Percentiles rank a stretch among this genome's conserved stretches.
Conservation (phyloP, 805 yeast genomes). For the Candida glaebosa region DNA sequence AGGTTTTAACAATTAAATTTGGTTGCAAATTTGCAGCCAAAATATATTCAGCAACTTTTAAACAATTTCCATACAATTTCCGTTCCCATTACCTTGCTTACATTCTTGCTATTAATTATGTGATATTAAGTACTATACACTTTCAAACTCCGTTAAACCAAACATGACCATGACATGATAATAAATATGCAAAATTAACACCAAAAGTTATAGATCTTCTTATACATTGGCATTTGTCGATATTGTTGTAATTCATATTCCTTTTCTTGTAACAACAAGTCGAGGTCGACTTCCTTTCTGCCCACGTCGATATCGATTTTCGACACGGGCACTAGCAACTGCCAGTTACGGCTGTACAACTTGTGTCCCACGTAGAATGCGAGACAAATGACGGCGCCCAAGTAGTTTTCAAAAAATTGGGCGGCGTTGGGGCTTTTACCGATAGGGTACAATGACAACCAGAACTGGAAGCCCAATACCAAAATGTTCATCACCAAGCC, state of each 20-base stretch:
- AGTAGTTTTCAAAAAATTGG: conserved; percentile 53
- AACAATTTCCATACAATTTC: too few relatives aligned
- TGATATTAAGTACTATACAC: conserved; percentile 2
- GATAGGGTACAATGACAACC: conserved; percentile 32
- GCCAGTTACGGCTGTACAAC: conserved; percentile 38
- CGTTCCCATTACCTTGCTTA: too few relatives aligned
- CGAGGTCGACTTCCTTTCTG: conserved; percentile 54
- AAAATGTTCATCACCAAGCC: conserved; percentile 21
- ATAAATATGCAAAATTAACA: conserved; percentile 7
- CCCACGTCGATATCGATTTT: conserved; percentile 62
- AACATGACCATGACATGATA: conserved; percentile 1
- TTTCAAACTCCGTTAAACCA: conserved; percentile 2
- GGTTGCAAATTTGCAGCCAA: too few relatives aligned
- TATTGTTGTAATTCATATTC: conserved; percentile 37
- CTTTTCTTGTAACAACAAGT: conserved; percentile 45
- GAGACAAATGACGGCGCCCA: conserved; percentile 45
- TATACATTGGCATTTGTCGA: conserved; percentile 19
- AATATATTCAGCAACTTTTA: too few relatives aligned
- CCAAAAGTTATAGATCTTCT: conserved; percentile 18
- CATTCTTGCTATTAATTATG: too few relatives aligned
- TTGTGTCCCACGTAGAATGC: conserved; percentile 54
- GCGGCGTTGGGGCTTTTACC: conserved; percentile 22
- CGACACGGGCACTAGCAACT: conserved; percentile 33
- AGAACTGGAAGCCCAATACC: conserved; percentile 30
- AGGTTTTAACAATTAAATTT: too few relatives aligned